Evolutionary conservation across 345 rosid species (phyloP).

Genomic region (Sisymbrium irio): DNA sequence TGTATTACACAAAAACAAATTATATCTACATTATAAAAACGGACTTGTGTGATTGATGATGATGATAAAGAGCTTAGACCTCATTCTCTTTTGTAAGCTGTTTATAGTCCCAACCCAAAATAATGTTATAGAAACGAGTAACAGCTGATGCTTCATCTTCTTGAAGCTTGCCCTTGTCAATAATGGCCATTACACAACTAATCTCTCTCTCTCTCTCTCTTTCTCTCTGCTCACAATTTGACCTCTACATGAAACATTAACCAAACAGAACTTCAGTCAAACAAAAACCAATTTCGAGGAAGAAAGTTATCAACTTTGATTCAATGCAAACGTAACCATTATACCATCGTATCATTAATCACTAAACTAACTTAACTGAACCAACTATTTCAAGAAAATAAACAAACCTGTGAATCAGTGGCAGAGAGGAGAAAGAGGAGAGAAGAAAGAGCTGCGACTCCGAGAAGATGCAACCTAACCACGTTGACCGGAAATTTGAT

Average conservation of each 20-base stretch:
- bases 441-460: too few species aligned
- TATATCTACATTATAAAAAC: not conserved
- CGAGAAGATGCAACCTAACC: too few species aligned
- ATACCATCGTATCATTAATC: too few species aligned
- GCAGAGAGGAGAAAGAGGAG: too few species aligned
- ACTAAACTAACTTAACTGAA: too few species aligned
- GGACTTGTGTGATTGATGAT: not conserved
- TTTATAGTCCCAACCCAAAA: constrained; percentile 81
- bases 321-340: too few species aligned
- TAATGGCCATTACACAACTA: constrained; percentile 43
- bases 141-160: constrained; percentile 54
- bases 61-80: constrained; percentile 23
- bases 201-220: not conserved
- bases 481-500: too few species aligned
- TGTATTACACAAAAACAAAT: constrained; percentile 11
- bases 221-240: not conserved
- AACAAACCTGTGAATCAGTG: too few species aligned
- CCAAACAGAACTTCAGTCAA: not conserved
- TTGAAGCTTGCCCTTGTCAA: constrained; percentile 54
- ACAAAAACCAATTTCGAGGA: too few species aligned
- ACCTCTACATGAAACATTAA: not conserved
- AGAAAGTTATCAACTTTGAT: too few species aligned
- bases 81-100: constrained; percentile 51
- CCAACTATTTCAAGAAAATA: too few species aligned
- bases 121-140: constrained; percentile 57